Base-by-base conservation (phyloP, 257 asterid species). In the Solanum sejunctum region DNA sequence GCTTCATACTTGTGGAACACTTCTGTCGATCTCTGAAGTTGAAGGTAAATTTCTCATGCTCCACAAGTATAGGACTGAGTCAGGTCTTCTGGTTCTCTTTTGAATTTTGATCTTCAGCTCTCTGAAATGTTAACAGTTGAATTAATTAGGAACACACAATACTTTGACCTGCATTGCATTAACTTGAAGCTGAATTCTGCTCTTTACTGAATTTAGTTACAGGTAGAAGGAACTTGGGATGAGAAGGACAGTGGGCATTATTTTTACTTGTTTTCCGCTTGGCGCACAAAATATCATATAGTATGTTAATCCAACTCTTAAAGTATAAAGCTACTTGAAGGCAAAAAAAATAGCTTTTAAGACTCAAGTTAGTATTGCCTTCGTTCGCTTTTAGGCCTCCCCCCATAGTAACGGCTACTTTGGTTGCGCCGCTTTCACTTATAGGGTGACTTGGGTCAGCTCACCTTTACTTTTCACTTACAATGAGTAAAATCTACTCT, bases 1-100 rank as follows among this genome's bases (percentile, higher is more conserved):
- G 81, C 97, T 97, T 83, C 94, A 83, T 88, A 84, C 94, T 18
- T 84, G 91, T 86, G 99, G 98, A 83, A 93, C 91, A 88, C 98
- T 97, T 16, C 91, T 93, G 49, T 94, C 97, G 8, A 77, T 97
- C 88, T 91, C 98, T 52, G 96, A 97, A 89, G 90, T 88, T 32
- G 91, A 95, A 92, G 98, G 99, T 97, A 89, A 32, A 11, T 72
- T 51, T 77, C 56, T 75, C 80, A 77, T 52, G 36, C 47, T 39
- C 6, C 20, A 4, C 3, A 17, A 54, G n/a, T 41, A 45, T 28
- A 16, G 26, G 47, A 77, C 66, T 52, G 64, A 52, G 52, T 78
- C 17, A 52, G 4, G 17, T 52, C 28, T 52, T 78, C 49, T 78
- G 11, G 83, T 52, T 52, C 64, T 78, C 66, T 28, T 78, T 28